A percentile compares a stretch with the other conserved stretches of the same genome.
Evolutionary conservation across 306 rosid species (phyloP).

Genomic region (Calophaca sinica): DNA sequence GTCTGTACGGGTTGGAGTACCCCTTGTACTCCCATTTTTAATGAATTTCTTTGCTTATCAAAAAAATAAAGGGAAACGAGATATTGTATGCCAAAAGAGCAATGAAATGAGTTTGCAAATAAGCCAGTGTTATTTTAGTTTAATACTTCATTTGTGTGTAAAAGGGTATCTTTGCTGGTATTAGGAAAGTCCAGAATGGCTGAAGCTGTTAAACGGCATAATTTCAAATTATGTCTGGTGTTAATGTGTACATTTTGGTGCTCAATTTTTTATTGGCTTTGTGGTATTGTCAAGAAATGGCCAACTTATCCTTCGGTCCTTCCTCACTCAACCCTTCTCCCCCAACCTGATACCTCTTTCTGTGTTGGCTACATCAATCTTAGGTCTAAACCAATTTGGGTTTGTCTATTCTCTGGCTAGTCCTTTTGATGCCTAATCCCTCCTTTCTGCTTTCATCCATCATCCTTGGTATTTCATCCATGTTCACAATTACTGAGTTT

Average conservation of each 20-base stretch:
- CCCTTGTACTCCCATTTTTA: too few relatives aligned
- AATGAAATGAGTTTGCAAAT: background rate
- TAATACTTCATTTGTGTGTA: background rate
- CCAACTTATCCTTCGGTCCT: background rate
- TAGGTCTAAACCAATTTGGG: background rate
- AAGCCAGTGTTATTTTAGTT: background rate
- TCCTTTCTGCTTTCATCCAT: background rate
- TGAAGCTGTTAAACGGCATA: slow-evolving; percentile 9
- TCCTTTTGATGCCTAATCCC: background rate
- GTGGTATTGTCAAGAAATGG: slow-evolving; percentile 1
- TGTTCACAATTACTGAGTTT: background rate
- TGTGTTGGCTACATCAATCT: background rate
- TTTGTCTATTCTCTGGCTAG: background rate
- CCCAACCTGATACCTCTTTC: background rate
- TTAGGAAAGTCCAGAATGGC: background rate
- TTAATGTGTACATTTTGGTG: slow-evolving; percentile 4
- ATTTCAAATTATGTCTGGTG: background rate
- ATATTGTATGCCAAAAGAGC: background rate
- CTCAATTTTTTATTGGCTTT: background rate
- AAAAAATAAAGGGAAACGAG: background rate
- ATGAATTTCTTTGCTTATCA: too few relatives aligned
- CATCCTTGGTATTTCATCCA: slow-evolving; percentile 25
- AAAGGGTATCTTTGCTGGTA: background rate
- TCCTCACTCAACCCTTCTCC: background rate
- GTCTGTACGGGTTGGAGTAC: too few relatives aligned